phyloP scores from a whole-genome alignment of 2,329 filamentous ascomycete genomes.

The Colletotrichum truncatum region DNA sequence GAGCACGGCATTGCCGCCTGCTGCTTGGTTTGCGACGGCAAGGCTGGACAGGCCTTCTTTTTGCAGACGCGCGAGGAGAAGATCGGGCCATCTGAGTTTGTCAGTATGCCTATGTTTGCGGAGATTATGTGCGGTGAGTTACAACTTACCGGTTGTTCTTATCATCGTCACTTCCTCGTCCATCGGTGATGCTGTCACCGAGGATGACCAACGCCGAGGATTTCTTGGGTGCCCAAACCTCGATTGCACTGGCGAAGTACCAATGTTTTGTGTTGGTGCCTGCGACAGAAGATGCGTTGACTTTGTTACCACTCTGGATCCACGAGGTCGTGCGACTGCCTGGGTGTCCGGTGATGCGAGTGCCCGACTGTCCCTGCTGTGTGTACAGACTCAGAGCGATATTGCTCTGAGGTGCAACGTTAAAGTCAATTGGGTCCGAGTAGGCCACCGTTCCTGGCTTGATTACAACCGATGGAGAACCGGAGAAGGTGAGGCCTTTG shows the following conservation, averaged over 20 bases:
- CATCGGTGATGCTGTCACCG: slow-evolving; percentile 74
- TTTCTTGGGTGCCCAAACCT: slow-evolving; percentile 59
- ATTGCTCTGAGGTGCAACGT: slow-evolving; percentile 58
- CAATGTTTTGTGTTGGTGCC: slow-evolving; percentile 50
- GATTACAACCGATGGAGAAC: slow-evolving; percentile 58
- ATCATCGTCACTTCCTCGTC: slow-evolving; percentile 69
- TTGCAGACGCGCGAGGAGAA: slow-evolving; percentile 62
- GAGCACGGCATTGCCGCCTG: slow-evolving; percentile 74
- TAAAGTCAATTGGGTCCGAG: slow-evolving; percentile 68
- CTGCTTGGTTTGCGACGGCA: slow-evolving; percentile 71
- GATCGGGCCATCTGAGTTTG: slow-evolving; percentile 61
- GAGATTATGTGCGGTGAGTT: neutral
- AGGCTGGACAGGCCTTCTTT: slow-evolving; percentile 57
- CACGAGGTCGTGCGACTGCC: slow-evolving; percentile 71
- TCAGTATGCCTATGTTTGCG: too few relatives aligned
- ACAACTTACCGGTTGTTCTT: slow-evolving; percentile 62
- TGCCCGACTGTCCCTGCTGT: slow-evolving; percentile 62
- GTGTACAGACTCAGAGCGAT: slow-evolving; percentile 69
- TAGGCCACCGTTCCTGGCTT: slow-evolving; percentile 66
- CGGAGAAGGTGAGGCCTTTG: slow-evolving; percentile 66
- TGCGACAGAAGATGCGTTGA: slow-evolving; percentile 56
- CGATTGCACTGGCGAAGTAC: slow-evolving; percentile 70
- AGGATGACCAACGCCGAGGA: slow-evolving; percentile 62
- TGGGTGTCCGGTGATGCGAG: slow-evolving; percentile 70
- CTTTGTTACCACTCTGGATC: slow-evolving; percentile 66